Conservation (phyloP, 306 rosid genomes). For the Cyamopsis tetragonoloba region DNA sequence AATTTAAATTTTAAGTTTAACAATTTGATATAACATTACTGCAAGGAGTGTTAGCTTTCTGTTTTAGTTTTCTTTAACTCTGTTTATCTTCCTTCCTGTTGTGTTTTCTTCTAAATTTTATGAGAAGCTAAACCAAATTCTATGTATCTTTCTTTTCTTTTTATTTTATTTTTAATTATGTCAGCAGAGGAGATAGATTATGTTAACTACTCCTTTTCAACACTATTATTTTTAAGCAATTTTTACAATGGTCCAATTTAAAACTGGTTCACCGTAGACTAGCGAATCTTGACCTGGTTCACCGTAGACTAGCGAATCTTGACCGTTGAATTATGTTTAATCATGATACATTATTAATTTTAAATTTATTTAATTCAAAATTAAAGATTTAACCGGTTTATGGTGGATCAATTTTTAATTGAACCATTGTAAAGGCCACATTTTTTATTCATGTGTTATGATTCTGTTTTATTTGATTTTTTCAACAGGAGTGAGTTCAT, state of each 20-base stretch:
- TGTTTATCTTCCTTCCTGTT: neutral
- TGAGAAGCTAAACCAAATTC: constrained; percentile 21
- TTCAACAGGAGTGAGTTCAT: constrained; percentile 70
- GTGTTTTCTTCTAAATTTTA: neutral
- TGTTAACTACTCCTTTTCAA: constrained; percentile 23
- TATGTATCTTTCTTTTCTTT: too few relatives aligned
- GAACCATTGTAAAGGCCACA: too few relatives aligned
- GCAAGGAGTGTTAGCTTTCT: neutral
- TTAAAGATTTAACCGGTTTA: too few relatives aligned
- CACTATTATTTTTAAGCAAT: constrained; percentile 3
- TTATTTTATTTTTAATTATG: too few relatives aligned
- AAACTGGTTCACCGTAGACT: too few relatives aligned
- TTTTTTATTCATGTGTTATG: constrained; percentile 1
- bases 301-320: too few relatives aligned
- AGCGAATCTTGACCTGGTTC: too few relatives aligned
- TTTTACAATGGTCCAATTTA: too few relatives aligned
- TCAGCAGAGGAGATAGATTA: constrained; percentile 5
- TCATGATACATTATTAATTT: too few relatives aligned
- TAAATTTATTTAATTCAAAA: too few relatives aligned
- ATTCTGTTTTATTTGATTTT: neutral
- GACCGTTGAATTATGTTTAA: too few relatives aligned
- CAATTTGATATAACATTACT: neutral
- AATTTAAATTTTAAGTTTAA: neutral
- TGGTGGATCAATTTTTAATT: too few relatives aligned
- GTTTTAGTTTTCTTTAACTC: neutral